Evolutionary conservation across 768 basidiomycete genomes (phyloP).

Genomic region (Trametes cingulata): DNA sequence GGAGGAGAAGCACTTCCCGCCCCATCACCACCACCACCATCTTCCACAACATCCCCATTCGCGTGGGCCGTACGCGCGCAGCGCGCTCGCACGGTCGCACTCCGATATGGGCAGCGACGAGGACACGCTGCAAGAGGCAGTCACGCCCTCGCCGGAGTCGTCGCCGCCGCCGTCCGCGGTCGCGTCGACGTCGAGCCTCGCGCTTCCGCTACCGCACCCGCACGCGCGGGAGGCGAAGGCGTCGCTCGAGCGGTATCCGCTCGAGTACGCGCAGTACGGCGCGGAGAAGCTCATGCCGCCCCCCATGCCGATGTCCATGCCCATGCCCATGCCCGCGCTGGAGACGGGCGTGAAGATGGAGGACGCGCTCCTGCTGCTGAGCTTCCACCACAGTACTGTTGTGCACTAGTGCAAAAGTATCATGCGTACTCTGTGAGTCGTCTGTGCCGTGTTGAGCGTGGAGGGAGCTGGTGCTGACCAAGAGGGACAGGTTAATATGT

Average conservation of each 20-base stretch:
- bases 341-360: slow-evolving; percentile 64
- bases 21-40: background rate
- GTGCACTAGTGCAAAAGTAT: slow-evolving; percentile 18
- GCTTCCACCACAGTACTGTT: slow-evolving; percentile 69
- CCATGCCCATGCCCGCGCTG: slow-evolving; percentile 5
- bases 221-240: slow-evolving; percentile 22
- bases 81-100: slow-evolving; percentile 27
- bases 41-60: background rate
- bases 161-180: slow-evolving; percentile 40
- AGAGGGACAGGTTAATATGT: slow-evolving; percentile 3
- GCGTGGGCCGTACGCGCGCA: slow-evolving; percentile 13
- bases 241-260: slow-evolving; percentile 39
- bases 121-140: slow-evolving; percentile 64
- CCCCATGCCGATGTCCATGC: background rate
- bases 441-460: background rate
- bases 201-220: slow-evolving; percentile 21
- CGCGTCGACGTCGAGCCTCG: slow-evolving; percentile 22
- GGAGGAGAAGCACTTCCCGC: slow-evolving; percentile 18
- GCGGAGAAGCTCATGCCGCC: slow-evolving; percentile 34
- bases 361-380: slow-evolving; percentile 72
- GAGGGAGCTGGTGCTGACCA: background rate
- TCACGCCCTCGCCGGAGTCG: slow-evolving; percentile 66
- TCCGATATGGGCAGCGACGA: slow-evolving; percentile 64
- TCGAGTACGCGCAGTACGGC: slow-evolving; percentile 49
- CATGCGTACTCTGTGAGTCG: slow-evolving; percentile 3